phyloP scores from a whole-genome alignment of 179 eudicot species.

The Nepenthes alata region DNA sequence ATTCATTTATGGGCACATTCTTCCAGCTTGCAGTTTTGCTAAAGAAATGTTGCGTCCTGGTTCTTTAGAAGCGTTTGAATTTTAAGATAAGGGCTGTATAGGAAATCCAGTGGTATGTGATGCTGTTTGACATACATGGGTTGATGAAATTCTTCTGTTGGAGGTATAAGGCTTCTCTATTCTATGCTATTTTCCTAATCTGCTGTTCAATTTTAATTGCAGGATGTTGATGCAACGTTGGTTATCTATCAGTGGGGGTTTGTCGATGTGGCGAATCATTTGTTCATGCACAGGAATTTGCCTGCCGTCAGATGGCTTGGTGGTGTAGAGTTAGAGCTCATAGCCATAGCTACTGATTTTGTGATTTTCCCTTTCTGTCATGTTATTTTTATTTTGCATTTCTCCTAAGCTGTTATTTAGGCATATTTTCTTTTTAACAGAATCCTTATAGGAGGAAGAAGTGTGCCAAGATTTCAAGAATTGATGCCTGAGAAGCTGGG shows the following conservation, averaged over 20 bases:
- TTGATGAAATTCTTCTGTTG: too few relatives aligned
- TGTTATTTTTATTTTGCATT: neutral
- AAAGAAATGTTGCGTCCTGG: too few relatives aligned
- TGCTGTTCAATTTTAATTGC: conserved; percentile 4
- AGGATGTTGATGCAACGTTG: conserved; percentile 97
- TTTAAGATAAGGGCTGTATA: too few relatives aligned
- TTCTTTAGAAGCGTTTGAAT: too few relatives aligned
- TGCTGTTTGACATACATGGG: too few relatives aligned
- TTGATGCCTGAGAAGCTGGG: conserved; percentile 86
- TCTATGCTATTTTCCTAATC: neutral
- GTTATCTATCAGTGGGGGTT: conserved; percentile 99
- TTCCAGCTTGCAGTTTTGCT: too few relatives aligned
- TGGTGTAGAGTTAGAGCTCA: conserved; percentile 91
- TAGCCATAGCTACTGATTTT: conserved; percentile 92
- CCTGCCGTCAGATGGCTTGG: conserved; percentile 99
- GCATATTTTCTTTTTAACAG: conserved; percentile 1
- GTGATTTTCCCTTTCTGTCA: conserved; percentile 4
- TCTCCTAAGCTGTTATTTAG: neutral
- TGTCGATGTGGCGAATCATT: conserved; percentile 96
- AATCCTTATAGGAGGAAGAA: conserved; percentile 67
- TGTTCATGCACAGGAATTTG: conserved; percentile 81
- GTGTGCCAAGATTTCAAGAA: conserved; percentile 95
- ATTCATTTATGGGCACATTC: too few relatives aligned
- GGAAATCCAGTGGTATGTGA: too few relatives aligned
- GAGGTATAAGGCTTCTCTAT: neutral